Evolutionary conservation across 2,329 filamentous ascomycete species (phyloP).

Genomic region (Fusarium sp.): DNA sequence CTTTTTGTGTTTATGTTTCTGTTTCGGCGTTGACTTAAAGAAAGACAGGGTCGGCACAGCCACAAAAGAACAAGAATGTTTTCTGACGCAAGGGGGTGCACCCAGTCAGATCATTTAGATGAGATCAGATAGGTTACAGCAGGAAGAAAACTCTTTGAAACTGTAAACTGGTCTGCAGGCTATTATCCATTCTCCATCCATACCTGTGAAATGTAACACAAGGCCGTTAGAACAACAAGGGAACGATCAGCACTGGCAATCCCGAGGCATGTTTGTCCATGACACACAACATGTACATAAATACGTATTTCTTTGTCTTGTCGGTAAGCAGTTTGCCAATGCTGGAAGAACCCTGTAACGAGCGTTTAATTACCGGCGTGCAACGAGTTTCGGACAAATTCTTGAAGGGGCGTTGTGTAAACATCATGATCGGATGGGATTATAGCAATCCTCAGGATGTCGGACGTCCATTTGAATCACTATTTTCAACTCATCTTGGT

Average conservation of each 20-base stretch:
- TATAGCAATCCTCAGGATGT: neutral
- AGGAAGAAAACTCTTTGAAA: constrained; percentile 3
- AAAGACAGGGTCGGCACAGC: constrained; percentile 16
- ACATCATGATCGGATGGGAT: neutral
- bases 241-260: constrained; percentile 8
- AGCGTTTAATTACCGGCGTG: constrained; percentile 22
- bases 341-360: neutral
- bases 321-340: neutral
- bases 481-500: constrained; percentile 3
- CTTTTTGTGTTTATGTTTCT: neutral
- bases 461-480: neutral
- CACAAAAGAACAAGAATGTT: constrained; percentile 26
- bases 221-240: constrained; percentile 12
- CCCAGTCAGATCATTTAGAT: constrained; percentile 21
- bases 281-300: constrained; percentile 10
- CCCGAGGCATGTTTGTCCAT: constrained; percentile 16
- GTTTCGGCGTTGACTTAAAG: constrained; percentile 5
- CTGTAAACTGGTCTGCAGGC: constrained; percentile 9
- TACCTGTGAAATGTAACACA: constrained; percentile 28
- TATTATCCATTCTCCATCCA: constrained; percentile 2
- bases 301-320: constrained; percentile 10
- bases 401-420: constrained; percentile 5
- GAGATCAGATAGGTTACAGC: constrained; percentile 29
- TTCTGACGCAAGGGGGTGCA: constrained; percentile 6
- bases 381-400: constrained; percentile 15